These are phyloP conservation scores for Candida montana DNA, from an alignment of 805 yeast genomes.

Conservation along the genomic window DNA sequence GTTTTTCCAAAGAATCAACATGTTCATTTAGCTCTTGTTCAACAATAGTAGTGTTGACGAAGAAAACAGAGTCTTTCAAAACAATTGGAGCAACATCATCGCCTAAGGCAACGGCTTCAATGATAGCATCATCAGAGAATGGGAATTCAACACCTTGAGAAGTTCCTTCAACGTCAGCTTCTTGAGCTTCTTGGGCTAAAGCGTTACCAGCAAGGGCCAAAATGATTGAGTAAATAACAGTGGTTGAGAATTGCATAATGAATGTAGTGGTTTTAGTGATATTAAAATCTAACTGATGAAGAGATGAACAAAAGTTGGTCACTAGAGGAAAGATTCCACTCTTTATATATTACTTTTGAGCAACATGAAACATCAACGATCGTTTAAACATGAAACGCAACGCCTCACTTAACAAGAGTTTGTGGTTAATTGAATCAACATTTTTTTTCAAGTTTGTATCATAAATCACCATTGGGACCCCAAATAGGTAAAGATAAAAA, in stretches of 20 bases:
- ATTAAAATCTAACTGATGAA: neutral
- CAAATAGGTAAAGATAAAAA: constrained; percentile 7
- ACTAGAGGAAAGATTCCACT: neutral
- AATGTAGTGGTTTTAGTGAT: neutral
- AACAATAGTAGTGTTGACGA: constrained; percentile 23
- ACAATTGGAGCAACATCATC: constrained; percentile 20
- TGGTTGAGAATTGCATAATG: neutral
- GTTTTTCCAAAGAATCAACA: constrained; percentile 12
- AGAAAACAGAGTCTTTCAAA: constrained; percentile 20
- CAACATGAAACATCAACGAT: neutral
- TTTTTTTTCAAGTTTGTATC: neutral
- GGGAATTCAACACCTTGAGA: constrained; percentile 22
- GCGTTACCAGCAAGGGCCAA: neutral
- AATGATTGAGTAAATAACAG: neutral
- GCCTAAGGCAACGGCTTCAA: constrained; percentile 20
- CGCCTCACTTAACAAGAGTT: too few relatives aligned
- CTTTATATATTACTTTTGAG: neutral
- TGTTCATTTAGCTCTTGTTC: constrained; percentile 12
- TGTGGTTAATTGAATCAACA: neutral
- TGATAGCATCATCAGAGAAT: constrained; percentile 23
- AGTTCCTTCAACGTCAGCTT: constrained; percentile 13
- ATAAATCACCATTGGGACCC: neutral
- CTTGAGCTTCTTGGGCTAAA: constrained; percentile 18
- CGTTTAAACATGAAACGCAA: neutral
- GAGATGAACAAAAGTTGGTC: neutral